These are phyloP conservation scores for Blumeria graminis DNA, from an alignment of 2,329 filamentous ascomycete genomes.

Conservation along the genomic window DNA sequence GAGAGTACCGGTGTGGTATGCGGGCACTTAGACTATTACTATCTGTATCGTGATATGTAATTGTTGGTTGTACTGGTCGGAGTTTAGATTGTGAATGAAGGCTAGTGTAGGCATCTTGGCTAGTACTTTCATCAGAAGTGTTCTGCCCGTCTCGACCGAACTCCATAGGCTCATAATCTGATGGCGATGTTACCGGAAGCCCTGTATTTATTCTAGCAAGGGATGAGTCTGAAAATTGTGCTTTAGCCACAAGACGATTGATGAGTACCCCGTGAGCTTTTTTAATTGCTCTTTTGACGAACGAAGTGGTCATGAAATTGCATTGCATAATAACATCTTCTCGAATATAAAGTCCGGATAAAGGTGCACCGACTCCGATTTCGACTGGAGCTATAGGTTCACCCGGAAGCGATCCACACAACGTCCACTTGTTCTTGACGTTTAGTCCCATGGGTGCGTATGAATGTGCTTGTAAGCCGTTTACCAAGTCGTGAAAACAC, in stretches of 20 bases:
- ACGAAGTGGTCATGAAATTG: slow-evolving; percentile 48
- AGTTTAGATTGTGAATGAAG: no score
- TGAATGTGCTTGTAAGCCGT: slow-evolving; percentile 58
- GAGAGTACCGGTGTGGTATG: no score
- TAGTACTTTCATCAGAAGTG: background rate
- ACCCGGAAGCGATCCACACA: slow-evolving; percentile 47
- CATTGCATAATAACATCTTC: slow-evolving; percentile 71
- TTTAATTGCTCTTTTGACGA: slow-evolving; percentile 64
- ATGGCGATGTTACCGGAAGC: background rate
- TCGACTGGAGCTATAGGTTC: slow-evolving; percentile 43
- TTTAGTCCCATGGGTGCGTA: slow-evolving; percentile 66
- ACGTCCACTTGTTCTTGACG: slow-evolving; percentile 53
- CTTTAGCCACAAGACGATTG: slow-evolving; percentile 31
- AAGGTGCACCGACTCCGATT: slow-evolving; percentile 38
- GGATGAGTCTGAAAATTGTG: slow-evolving; percentile 15
- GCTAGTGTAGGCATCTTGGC: no score
- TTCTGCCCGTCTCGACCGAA: background rate
- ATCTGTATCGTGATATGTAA: no score
- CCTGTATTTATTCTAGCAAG: background rate
- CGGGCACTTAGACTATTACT: no score
- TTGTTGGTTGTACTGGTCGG: no score
- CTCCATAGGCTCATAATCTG: slow-evolving; percentile 3
- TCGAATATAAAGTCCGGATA: slow-evolving; percentile 50
- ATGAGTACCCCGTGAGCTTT: slow-evolving; percentile 51
- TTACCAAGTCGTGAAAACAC: slow-evolving; percentile 51